Evolutionary conservation across 108 stramenopile species (phyloP).

Genomic region (Nannochloropsis salina): DNA sequence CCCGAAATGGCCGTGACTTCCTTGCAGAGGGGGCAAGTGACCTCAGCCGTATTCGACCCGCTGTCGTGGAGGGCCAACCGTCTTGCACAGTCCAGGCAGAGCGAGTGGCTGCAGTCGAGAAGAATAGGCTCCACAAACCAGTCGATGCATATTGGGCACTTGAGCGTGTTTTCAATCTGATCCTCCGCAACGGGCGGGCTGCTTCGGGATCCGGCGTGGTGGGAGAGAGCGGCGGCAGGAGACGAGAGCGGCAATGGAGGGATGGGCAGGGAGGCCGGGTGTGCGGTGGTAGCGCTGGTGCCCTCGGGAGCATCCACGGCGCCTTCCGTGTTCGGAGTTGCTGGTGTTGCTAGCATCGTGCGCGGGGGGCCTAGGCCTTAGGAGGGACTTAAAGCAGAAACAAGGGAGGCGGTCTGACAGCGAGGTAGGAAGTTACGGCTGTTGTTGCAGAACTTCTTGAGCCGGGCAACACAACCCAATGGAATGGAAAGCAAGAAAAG

Average conservation of each 20-base stretch:
- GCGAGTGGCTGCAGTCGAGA: background rate
- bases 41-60: conserved; percentile 15
- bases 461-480: no score
- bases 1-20: conserved; percentile 3
- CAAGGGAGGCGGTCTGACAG: no score
- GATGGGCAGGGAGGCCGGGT: background rate
- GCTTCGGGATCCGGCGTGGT: background rate
- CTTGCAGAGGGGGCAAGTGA: background rate
- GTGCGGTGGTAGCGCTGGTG: background rate
- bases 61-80: conserved; percentile 7
- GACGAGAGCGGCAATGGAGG: background rate
- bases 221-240: background rate
- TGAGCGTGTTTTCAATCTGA: conserved; percentile 8
- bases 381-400: no score
- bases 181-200: background rate
- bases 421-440: no score
- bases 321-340: no score
- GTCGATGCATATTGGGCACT: conserved; percentile 13
- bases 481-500: no score
- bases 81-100: background rate
- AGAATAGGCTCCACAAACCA: conserved; percentile 12
- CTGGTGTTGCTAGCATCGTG: no score
- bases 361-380: no score
- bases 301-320: background rate
- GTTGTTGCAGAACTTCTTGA: no score